Evolutionary conservation across 225 moss, liverwort and hornwort genomes (phyloP).

Genomic region (Sphagnum tenellum): DNA sequence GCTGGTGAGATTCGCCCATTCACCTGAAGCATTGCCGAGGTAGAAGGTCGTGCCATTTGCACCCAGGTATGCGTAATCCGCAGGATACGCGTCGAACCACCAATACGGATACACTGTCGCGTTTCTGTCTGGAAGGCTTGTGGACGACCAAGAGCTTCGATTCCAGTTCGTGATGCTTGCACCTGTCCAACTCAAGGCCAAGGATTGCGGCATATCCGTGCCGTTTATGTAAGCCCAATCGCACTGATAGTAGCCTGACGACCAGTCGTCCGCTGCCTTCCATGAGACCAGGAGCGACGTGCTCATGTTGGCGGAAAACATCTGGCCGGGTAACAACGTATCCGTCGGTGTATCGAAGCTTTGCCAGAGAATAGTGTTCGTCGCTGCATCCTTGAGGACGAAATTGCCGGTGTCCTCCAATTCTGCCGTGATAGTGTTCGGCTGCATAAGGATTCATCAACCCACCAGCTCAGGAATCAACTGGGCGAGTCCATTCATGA

Average conservation of each 20-base stretch:
- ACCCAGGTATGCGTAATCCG: slow-evolving; percentile 6
- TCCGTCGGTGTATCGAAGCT: slow-evolving; percentile 44
- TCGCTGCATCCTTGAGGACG: slow-evolving; percentile 13
- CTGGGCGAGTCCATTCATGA: too few species aligned
- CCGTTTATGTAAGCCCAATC: slow-evolving; percentile 15
- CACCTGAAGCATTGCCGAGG: slow-evolving; percentile 3
- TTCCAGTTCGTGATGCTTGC: slow-evolving; percentile 33
- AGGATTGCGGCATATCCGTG: background rate
- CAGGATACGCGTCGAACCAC: background rate
- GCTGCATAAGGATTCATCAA: background rate
- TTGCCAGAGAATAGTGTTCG: slow-evolving; percentile 11
- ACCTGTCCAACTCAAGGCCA: slow-evolving; percentile 36
- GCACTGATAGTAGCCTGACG: slow-evolving; percentile 20
- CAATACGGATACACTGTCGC: slow-evolving; percentile 17
- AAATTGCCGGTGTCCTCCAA: slow-evolving; percentile 24
- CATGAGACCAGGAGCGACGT: slow-evolving; percentile 11
- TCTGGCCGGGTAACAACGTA: slow-evolving; percentile 26
- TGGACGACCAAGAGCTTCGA: slow-evolving; percentile 17
- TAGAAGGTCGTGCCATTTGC: slow-evolving; percentile 16
- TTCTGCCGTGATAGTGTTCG: slow-evolving; percentile 9
- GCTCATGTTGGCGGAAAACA: background rate
- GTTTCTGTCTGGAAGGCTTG: background rate
- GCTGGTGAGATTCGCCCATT: background rate
- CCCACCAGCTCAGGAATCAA: background rate
- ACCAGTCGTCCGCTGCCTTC: slow-evolving; percentile 18